Conservation (phyloP, 75 land plant genomes). For the Pseudotsuga menziesii region DNA sequence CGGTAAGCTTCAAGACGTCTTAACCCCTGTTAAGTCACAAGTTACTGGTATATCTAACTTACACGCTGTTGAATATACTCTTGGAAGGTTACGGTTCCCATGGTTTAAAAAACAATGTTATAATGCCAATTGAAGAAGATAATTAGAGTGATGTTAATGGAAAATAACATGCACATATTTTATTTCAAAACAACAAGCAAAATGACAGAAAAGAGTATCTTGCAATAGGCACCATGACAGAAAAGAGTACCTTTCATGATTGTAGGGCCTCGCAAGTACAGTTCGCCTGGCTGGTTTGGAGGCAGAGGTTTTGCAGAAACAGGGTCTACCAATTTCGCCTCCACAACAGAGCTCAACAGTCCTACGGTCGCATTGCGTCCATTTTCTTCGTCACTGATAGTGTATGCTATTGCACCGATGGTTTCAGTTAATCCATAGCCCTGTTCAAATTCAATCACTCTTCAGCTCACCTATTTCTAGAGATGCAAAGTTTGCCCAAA, state of each 20-base stretch:
- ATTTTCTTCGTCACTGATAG: slow-evolving; percentile 63
- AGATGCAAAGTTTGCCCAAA: not conserved
- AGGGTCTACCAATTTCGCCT: slow-evolving; percentile 81
- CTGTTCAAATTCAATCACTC: slow-evolving; percentile 17
- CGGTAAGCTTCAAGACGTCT: too few relatives aligned
- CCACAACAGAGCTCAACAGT: slow-evolving; percentile 57
- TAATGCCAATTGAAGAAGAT: too few relatives aligned
- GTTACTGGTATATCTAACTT: too few relatives aligned
- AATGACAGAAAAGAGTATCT: slow-evolving; percentile 32
- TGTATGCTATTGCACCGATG: slow-evolving; percentile 57
- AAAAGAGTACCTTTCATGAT: slow-evolving; percentile 76
- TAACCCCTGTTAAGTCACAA: too few relatives aligned
- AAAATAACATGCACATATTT: too few relatives aligned
- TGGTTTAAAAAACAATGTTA: too few relatives aligned
- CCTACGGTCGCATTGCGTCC: slow-evolving; percentile 72
- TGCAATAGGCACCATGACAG: slow-evolving; percentile 34
- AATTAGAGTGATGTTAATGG: too few relatives aligned
- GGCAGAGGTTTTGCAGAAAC: slow-evolving; percentile 40
- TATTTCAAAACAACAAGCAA: too few relatives aligned
- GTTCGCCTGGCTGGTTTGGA: slow-evolving; percentile 67
- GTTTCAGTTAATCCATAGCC: slow-evolving; percentile 93
- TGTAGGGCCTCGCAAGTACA: slow-evolving; percentile 78
- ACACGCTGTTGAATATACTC: too few relatives aligned
- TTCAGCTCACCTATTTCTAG: not conserved
- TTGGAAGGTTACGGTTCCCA: too few relatives aligned